Conservation (phyloP, 768 basidiomycete genomes). For the Terana coerulea region DNA sequence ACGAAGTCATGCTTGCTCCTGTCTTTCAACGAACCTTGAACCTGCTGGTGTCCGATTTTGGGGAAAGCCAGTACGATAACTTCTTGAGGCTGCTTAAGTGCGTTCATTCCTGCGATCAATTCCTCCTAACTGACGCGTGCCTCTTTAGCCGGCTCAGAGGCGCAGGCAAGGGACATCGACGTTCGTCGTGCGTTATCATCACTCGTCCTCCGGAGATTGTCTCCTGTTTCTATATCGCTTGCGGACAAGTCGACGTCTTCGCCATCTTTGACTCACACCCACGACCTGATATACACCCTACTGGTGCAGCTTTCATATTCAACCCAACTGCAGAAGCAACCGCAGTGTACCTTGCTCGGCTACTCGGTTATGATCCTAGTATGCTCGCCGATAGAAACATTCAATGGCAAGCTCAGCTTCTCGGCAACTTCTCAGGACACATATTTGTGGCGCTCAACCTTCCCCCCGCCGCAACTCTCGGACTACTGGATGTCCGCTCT, state of each 20-base stretch:
- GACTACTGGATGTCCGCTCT: constrained; percentile 31
- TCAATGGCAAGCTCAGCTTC: constrained; percentile 64
- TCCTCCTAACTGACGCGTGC: background rate
- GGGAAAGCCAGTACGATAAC: constrained; percentile 29
- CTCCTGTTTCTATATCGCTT: constrained; percentile 40
- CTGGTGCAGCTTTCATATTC: constrained; percentile 56
- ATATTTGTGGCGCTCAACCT: constrained; percentile 38
- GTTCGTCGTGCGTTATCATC: constrained; percentile 45
- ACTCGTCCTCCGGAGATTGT: constrained; percentile 73
- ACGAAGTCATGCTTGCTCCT: constrained; percentile 45
- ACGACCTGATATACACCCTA: constrained; percentile 47
- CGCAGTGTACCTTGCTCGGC: constrained; percentile 40
- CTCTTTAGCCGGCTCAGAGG: constrained; percentile 17
- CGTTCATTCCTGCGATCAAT: background rate
- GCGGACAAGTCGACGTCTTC: constrained; percentile 32
- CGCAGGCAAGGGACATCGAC: background rate
- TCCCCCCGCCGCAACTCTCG: constrained; percentile 13
- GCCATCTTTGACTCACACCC: constrained; percentile 68
- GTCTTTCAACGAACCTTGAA: constrained; percentile 43
- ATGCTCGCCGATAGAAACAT: constrained; percentile 41
- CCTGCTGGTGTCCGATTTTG: constrained; percentile 32
- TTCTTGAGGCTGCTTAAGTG: constrained; percentile 34
- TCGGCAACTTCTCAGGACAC: constrained; percentile 57
- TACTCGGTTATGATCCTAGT: constrained; percentile 45
- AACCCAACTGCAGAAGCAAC: constrained; percentile 41